phyloP scores from a whole-genome alignment of 176 grass and related monocot species.

The Phyllostachys edulis region DNA sequence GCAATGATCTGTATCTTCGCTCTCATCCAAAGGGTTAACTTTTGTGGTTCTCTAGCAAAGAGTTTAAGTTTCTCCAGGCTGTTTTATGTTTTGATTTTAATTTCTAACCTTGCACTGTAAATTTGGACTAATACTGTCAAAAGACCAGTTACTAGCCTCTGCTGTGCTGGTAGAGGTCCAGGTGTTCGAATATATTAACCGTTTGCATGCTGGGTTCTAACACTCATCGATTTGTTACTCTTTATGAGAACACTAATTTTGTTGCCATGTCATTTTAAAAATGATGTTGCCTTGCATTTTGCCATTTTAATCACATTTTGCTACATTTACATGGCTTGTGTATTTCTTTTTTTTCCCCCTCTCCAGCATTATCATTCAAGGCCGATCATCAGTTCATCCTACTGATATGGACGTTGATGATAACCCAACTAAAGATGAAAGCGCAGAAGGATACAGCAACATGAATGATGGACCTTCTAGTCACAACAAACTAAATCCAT shows the following conservation, averaged over 20 bases:
- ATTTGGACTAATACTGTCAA: background rate
- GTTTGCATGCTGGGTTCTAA: background rate
- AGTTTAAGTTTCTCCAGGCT: slow-evolving; percentile 14
- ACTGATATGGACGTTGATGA: slow-evolving; percentile 82
- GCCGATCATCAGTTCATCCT: slow-evolving; percentile 40
- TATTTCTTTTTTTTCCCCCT: slow-evolving; percentile 33
- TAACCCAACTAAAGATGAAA: slow-evolving; percentile 53
- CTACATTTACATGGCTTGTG: slow-evolving; percentile 11
- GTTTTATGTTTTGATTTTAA: slow-evolving; percentile 7
- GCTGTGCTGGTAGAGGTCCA: background rate
- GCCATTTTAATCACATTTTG: background rate
- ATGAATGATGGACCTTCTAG: slow-evolving; percentile 41
- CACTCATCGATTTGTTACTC: background rate
- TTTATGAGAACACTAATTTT: background rate
- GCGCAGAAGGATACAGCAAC: slow-evolving; percentile 42
- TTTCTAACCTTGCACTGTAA: background rate
- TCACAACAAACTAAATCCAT: slow-evolving; percentile 32
- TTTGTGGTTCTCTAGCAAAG: background rate
- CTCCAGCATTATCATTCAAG: slow-evolving; percentile 60
- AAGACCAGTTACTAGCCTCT: slow-evolving; percentile 3
- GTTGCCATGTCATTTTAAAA: slow-evolving; percentile 30
- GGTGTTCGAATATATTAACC: slow-evolving; percentile 4
- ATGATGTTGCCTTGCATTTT: slow-evolving; percentile 6
- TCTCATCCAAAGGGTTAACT: slow-evolving; percentile 8
- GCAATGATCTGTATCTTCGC: background rate